Evolutionary conservation across 495 filamentous ascomycete genomes (phyloP).

Genomic region (Chlorociboria aeruginascens): DNA sequence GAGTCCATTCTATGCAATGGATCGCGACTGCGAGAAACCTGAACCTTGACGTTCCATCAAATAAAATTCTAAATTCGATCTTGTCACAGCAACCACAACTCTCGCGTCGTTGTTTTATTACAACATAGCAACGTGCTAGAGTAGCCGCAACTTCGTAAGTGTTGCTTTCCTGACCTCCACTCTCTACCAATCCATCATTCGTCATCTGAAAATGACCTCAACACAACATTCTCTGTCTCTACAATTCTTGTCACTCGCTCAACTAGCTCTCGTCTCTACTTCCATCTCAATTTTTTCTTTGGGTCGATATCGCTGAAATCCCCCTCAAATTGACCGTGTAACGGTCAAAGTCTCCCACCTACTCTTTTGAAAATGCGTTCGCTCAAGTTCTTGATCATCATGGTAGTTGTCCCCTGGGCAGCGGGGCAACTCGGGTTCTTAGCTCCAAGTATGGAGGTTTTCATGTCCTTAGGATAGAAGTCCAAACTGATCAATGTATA

Average conservation of each 20-base stretch:
- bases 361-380: not conserved
- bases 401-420: not conserved
- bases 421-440: not conserved
- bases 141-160: no score
- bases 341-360: no score
- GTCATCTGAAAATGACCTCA: not conserved
- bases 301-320: no score
- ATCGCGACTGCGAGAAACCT: no score
- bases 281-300: not conserved
- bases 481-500: not conserved
- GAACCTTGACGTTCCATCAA: no score
- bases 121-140: no score
- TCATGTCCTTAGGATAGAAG: not conserved
- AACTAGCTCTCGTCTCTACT: not conserved
- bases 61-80: no score
- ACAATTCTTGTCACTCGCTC: not conserved
- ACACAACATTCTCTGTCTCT: not conserved
- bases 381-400: not conserved
- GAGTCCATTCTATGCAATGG: no score
- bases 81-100: no score
- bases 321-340: no score
- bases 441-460: slow-evolving; percentile 1
- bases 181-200: not conserved
- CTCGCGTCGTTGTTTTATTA: no score
- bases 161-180: not conserved